Evolutionary conservation across 148 eudicot genomes (phyloP), one percentile per base, ranked within the genome.

Genomic region (Dianthus caryophyllus): DNA sequence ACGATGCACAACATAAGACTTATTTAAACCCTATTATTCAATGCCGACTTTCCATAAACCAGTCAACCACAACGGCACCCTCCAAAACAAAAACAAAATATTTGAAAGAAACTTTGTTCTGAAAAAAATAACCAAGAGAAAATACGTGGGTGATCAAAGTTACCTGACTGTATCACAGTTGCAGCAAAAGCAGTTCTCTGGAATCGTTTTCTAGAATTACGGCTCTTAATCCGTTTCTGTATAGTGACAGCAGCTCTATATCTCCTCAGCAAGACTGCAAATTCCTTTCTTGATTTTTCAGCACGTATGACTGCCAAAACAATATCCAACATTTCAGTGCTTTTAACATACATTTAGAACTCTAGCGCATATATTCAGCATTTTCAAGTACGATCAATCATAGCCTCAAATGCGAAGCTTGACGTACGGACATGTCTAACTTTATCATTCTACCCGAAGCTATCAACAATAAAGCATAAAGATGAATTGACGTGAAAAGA

Each of bases 201-300:
- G 51, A 77, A 86, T 58, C 77, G 76, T 73, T 82, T 84, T 72
- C 87, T 77, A 27, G 55, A 38, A 59, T 46, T 67, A 62, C 70
- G 84, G 56, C 76, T 78, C 82, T 86, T 94, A 4, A 76, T 55
- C 25, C 75, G 76, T 81, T 90, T 93, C 72, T 93, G 97, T 71
- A 93, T 87, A 72, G 75, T 56, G 36, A 72, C 71, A 30, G 97
- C 96, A 72, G 99, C 89, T 86, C 89, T 86, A 41, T 94, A 81
- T 73, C 84, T 82, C 77, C 65, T 75, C 66, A 90, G 71, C 60
- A 86, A 65, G 74, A 82, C 73, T 24, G 93, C 82, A 72, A 70
- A 90, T 73, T 86, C 97, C 70, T 84, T 88, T 66, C 99, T 88
- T 60, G 84, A 74, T 77, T 82, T 90, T 77, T 94, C 96, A 66